These are phyloP conservation scores for Coprinellus micaceus DNA, from an alignment of 768 basidiomycete species.

Conservation along the genomic window DNA sequence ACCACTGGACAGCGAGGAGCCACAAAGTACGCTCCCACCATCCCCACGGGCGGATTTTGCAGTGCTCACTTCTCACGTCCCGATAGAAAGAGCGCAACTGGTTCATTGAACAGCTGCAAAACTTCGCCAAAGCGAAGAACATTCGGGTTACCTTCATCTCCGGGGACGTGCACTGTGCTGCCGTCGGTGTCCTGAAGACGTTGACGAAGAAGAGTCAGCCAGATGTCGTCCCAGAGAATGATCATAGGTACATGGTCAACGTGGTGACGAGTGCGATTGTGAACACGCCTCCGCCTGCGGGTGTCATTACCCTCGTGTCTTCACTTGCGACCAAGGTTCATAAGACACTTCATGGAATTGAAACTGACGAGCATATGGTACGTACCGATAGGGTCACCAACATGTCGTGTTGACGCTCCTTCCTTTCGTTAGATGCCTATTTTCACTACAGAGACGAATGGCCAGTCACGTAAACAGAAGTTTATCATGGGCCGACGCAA, in stretches of 20 bases:
- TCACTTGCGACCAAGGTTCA: conserved; percentile 78
- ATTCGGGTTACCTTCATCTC: conserved; percentile 82
- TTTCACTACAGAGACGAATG: conserved; percentile 75
- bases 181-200: conserved; percentile 76
- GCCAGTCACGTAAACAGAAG: conserved; percentile 68
- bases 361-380: conserved; percentile 90
- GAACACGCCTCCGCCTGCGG: conserved; percentile 68
- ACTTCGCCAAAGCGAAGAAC: conserved; percentile 56
- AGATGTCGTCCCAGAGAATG: conserved; percentile 50
- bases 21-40: conserved; percentile 56
- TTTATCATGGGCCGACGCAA: conserved; percentile 87
- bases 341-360: conserved; percentile 73
- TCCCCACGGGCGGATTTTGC: not conserved
- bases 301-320: conserved; percentile 78
- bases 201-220: conserved; percentile 46
- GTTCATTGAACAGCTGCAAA: conserved; percentile 78
- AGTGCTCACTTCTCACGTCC: conserved; percentile 5
- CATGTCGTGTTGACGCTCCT: not conserved
- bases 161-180: conserved; percentile 92
- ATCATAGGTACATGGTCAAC: conserved; percentile 90
- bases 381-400: conserved; percentile 2
- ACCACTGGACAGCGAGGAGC: conserved; percentile 83
- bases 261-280: conserved; percentile 93
- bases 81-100: conserved; percentile 84
- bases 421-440: conserved; percentile 55